Evolutionary conservation across 345 rosid genomes (phyloP).

Genomic region (Hibiscus tridactylites): DNA sequence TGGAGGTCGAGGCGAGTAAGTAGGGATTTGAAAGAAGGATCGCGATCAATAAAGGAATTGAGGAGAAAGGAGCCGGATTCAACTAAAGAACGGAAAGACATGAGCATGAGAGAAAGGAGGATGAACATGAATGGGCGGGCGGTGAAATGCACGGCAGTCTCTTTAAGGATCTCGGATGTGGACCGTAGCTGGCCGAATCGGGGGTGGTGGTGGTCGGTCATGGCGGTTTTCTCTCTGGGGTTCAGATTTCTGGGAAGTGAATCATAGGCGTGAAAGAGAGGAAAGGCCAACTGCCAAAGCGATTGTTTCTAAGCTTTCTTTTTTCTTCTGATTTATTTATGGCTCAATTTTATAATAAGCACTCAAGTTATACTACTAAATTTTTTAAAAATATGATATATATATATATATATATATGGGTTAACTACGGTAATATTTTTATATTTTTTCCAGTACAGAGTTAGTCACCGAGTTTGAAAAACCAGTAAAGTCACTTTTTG

Average conservation of each 20-base stretch:
- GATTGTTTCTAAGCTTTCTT: background rate
- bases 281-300: background rate
- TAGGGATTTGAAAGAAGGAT: constrained; percentile 73
- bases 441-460: no score
- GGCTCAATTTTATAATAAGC: no score
- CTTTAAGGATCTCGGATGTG: constrained; percentile 51
- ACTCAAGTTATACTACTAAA: no score
- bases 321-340: background rate
- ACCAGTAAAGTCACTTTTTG: no score
- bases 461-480: no score
- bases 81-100: constrained; percentile 72
- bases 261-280: background rate
- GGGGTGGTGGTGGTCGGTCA: constrained; percentile 61
- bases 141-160: constrained; percentile 36
- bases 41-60: constrained; percentile 73
- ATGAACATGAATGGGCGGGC: constrained; percentile 51
- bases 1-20: constrained; percentile 74
- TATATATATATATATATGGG: no score
- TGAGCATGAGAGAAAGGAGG: constrained; percentile 66
- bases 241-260: constrained; percentile 7
- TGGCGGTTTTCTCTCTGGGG: constrained; percentile 16
- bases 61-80: constrained; percentile 59
- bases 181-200: constrained; percentile 44
- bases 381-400: no score
- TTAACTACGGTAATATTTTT: no score